Percentiles rank a stretch among this genome's conserved stretches.
phyloP scores from a whole-genome alignment of 371 early-diverging fungal genomes.

The Capillidium heterosporum region DNA sequence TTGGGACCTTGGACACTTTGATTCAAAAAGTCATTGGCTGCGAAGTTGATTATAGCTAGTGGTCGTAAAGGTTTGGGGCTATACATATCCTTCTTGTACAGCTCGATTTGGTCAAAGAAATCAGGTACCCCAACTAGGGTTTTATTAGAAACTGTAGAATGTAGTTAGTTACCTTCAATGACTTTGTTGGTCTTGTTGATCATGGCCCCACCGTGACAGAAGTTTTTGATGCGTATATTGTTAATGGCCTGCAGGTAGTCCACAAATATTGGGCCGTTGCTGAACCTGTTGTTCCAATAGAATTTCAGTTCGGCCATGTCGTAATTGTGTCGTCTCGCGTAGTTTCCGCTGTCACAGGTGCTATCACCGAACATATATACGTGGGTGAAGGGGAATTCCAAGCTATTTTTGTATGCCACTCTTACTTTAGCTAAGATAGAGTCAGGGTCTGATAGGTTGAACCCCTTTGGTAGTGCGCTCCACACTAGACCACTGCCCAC shows the following conservation, averaged over 20 bases:
- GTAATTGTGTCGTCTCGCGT: background rate
- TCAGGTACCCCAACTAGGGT: background rate
- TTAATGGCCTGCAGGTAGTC: conserved; percentile 5
- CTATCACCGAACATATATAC: conserved; percentile 5
- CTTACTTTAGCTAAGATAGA: background rate
- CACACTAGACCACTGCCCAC: background rate
- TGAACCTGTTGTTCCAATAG: conserved; percentile 13
- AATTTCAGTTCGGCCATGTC: background rate
- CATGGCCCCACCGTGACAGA: background rate
- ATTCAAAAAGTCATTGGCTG: background rate
- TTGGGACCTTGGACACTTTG: background rate
- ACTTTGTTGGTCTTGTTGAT: background rate
- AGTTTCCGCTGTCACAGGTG: conserved; percentile 5
- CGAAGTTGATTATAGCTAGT: background rate
- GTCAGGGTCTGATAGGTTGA: background rate
- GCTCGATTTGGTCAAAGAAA: background rate
- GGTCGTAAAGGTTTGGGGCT: background rate
- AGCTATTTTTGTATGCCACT: no score
- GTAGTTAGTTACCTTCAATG: no score
- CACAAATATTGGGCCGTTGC: conserved; percentile 15
- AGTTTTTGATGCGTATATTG: background rate
- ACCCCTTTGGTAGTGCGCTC: background rate
- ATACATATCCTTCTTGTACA: background rate
- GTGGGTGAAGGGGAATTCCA: background rate
- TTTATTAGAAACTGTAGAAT: no score